phyloP scores from a whole-genome alignment of 768 basidiomycete species.

The Crassisporium funariophilum region DNA sequence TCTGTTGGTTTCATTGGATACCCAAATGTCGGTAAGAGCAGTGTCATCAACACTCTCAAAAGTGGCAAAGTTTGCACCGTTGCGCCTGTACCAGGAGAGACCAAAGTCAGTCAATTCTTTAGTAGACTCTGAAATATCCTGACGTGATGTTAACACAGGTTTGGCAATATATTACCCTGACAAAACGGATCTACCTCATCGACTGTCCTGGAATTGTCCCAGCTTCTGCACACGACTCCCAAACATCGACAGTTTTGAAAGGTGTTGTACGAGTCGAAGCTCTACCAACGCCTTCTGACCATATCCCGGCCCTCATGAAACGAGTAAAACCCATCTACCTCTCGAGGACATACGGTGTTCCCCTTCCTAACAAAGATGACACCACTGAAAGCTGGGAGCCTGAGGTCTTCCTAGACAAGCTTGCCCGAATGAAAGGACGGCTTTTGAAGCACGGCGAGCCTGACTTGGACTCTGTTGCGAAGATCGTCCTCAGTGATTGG shows the following conservation, averaged over 20 bases:
- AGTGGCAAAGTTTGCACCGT: slow-evolving; percentile 96
- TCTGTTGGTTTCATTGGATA: slow-evolving; percentile 98
- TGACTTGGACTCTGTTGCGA: slow-evolving; percentile 88
- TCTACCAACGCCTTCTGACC: slow-evolving; percentile 88
- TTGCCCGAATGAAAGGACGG: slow-evolving; percentile 91
- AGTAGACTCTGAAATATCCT: slow-evolving; percentile 2
- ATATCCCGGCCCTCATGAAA: slow-evolving; percentile 83
- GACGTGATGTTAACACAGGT: slow-evolving; percentile 48
- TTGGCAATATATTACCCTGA: slow-evolving; percentile 99
- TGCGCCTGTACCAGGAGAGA: slow-evolving; percentile 97
- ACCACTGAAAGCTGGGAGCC: slow-evolving; percentile 61
- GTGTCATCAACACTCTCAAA: slow-evolving; percentile 98
- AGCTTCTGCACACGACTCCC: slow-evolving; percentile 86
- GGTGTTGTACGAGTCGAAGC: slow-evolving; percentile 97
- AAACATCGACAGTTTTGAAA: slow-evolving; percentile 92
- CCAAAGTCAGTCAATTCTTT: slow-evolving; percentile 56
- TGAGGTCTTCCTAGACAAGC: slow-evolving; percentile 77
- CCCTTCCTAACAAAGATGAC: slow-evolving; percentile 61
- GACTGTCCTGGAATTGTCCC: slow-evolving; percentile 99
- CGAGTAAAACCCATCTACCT: slow-evolving; percentile 95
- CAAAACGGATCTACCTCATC: slow-evolving; percentile 95
- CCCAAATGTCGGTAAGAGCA: slow-evolving; percentile 97
- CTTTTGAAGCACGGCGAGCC: slow-evolving; percentile 94
- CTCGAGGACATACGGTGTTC: slow-evolving; percentile 77
- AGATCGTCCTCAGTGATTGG: slow-evolving; percentile 96